Percentiles rank a stretch among this genome's conserved stretches.
Conservation (phyloP, 2,329 filamentous ascomycete genomes). For the Epichloe glyceriae region DNA sequence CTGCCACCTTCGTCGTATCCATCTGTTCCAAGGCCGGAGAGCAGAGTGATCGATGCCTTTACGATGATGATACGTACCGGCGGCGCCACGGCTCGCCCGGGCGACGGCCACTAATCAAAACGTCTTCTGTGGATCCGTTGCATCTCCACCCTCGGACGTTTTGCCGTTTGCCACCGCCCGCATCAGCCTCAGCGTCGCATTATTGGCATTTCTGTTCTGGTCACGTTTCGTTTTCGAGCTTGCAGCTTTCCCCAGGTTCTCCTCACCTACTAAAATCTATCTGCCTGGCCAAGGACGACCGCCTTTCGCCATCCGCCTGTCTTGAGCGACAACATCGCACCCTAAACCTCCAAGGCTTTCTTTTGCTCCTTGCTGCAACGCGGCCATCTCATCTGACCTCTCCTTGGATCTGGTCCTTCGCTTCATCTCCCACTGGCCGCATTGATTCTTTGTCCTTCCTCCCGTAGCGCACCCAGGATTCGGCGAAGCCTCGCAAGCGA, state of each 20-base stretch:
- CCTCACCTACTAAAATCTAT: background rate
- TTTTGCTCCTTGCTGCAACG: background rate
- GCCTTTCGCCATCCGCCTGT: background rate
- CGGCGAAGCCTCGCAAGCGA: background rate
- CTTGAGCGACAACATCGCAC: background rate
- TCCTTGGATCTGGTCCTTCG: constrained; percentile 1
- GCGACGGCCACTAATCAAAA: background rate
- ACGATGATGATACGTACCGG: background rate
- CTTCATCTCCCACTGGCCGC: background rate
- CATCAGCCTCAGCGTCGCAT: constrained; percentile 5
- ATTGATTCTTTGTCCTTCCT: background rate
- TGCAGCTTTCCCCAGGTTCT: constrained; percentile 3
- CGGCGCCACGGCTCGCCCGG: background rate
- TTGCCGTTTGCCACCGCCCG: constrained; percentile 9
- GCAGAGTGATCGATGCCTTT: background rate
- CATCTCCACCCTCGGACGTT: background rate
- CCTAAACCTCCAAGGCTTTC: background rate
- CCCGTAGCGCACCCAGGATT: constrained; percentile 3
- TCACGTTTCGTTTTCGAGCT: constrained; percentile 3
- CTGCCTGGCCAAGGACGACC: background rate
- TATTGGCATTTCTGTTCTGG: background rate
- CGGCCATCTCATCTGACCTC: background rate
- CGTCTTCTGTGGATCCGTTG: background rate
- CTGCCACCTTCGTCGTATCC: no score
- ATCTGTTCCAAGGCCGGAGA: no score